These are phyloP conservation scores for Tricholoma terreum DNA, from an alignment of 768 basidiomycete species.

Conservation along the genomic window DNA sequence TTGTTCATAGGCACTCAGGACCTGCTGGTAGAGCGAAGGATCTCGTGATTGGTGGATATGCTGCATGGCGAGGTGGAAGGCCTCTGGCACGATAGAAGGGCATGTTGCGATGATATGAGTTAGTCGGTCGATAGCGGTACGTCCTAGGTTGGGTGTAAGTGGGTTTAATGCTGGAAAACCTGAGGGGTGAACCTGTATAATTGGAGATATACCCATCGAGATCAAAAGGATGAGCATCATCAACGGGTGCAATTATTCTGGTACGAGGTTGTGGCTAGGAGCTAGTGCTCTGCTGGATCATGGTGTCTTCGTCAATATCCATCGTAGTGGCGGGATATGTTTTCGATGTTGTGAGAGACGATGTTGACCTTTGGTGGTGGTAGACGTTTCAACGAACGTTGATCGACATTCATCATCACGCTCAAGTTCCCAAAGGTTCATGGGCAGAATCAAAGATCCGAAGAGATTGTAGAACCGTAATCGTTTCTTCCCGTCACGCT, in stretches of 20 bases:
- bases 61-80: conserved; percentile 62
- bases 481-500: too few relatives aligned
- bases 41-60: conserved; percentile 70
- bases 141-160: conserved; percentile 49
- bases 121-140: conserved; percentile 74
- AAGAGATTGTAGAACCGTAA: too few relatives aligned
- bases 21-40: conserved; percentile 51
- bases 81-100: conserved; percentile 69
- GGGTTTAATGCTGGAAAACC: neutral
- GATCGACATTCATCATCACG: too few relatives aligned
- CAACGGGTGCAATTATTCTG: conserved; percentile 46
- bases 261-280: conserved; percentile 17
- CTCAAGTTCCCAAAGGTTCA: too few relatives aligned
- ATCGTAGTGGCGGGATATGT: too few relatives aligned
- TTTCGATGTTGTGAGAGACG: too few relatives aligned
- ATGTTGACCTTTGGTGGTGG: too few relatives aligned
- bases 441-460: too few relatives aligned
- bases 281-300: too few relatives aligned
- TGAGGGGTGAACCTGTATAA: conserved; percentile 68
- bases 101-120: conserved; percentile 62
- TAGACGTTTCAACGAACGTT: too few relatives aligned
- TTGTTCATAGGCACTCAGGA: conserved; percentile 55
- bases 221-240: conserved; percentile 85
- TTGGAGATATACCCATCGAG: conserved; percentile 75
- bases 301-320: conserved; percentile 40